Base-by-base conservation (phyloP, 164 flowering plant genomes). In the Annona cherimola region DNA sequence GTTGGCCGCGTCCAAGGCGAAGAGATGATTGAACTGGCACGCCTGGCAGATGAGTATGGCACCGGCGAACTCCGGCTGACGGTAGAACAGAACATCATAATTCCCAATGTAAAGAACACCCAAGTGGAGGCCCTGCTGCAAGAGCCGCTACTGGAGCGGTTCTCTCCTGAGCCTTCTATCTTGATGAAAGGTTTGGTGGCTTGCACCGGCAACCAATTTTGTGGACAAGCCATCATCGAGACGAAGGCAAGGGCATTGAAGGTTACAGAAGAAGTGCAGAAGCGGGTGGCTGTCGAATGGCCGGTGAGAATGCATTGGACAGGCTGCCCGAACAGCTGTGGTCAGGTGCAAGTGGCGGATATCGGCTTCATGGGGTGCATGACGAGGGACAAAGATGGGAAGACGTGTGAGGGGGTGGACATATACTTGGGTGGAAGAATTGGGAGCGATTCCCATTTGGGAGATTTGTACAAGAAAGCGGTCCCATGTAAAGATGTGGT, bases 281-380 rank as follows among this genome's bases (percentile, higher is more conserved):
- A 83, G 77, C 81, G 46, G 6, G 98, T 95, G 8, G 75, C 86
- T 0, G 83, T 95, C 66, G 81, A 83, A 1, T 74, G 73, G 65
- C 91, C 96, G 0, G 86, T 95, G 62, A 83, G 99, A 74, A 95
- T 95, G 97, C 99, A 95, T 68, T 95, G 99, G 99, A 94, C 99
- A 0, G 98, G 99, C 2, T 94, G 98, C 78, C 98, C 98, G 0
- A 95, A 95, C 66, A 87, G 79, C 6, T 95, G 99, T 46, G 99
- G 85, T 8, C 99, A 95, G 71, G 96, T 95, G 1, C 99, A 92
- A 69, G 98, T 95, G 60, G 99, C 99, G 2, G 98, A 95, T 73
- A 90, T 95, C 12, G 99, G 98, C 55, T 92, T 92, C 86, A 91
- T 95, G 99, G 99, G 99, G 66, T 95, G 99, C 86, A 85, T 86